Percentiles rank a stretch among this genome's conserved stretches.
Conservation (phyloP, 192 early-diverging fungal species). For the Backusella liffmaniae region DNA sequence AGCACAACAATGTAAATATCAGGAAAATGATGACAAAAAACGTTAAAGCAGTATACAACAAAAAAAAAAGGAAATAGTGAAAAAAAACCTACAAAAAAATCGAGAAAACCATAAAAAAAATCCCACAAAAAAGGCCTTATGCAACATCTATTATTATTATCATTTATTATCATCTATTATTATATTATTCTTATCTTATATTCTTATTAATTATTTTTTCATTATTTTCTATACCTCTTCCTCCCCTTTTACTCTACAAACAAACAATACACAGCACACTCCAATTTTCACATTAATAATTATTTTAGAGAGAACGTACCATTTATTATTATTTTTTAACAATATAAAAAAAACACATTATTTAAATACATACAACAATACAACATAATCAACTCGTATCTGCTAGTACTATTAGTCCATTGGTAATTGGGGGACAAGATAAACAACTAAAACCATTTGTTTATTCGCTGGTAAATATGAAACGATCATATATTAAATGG, state of each 20-base stretch:
- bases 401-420: too few species aligned
- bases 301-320: neutral
- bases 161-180: neutral
- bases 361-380: neutral
- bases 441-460: neutral
- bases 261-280: neutral
- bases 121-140: too few species aligned
- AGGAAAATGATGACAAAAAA: slow-evolving; percentile 19
- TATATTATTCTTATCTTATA: neutral
- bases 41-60: neutral
- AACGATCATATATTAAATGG: neutral
- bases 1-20: neutral
- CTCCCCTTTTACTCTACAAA: neutral
- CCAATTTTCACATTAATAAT: neutral
- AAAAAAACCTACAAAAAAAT: neutral
- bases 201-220: neutral
- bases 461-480: neutral
- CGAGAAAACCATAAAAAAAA: neutral
- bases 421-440: neutral
- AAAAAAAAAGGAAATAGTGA: neutral
- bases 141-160: neutral
- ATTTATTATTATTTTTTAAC: neutral
- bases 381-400: neutral
- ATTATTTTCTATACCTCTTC: slow-evolving; percentile 2
- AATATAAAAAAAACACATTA: neutral